Percentiles rank a stretch among this genome's conserved stretches.
Evolutionary conservation across 2,329 filamentous ascomycete species (phyloP).

Genomic region (Cadophora gregata): DNA sequence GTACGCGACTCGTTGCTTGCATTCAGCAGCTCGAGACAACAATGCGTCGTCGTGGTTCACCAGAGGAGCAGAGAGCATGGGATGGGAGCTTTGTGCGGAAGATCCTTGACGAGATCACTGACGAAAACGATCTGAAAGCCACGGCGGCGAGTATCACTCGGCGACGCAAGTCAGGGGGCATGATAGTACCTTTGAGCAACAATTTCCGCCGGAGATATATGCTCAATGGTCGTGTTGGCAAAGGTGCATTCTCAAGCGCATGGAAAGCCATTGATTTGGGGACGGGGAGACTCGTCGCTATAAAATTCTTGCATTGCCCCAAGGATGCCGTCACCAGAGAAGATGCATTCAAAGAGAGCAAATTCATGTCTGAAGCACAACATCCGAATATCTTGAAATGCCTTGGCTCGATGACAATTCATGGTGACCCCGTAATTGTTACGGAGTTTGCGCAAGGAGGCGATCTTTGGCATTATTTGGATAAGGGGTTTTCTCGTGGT

Average conservation of each 20-base stretch:
- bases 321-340: neutral
- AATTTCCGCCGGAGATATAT: neutral
- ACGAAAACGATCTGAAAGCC: neutral
- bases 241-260: neutral
- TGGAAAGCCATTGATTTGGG: neutral
- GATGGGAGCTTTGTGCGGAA: neutral
- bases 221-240: neutral
- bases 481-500: neutral
- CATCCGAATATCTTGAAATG: slow-evolving; percentile 1
- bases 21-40: neutral
- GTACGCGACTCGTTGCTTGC: neutral
- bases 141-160: neutral
- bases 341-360: neutral
- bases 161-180: neutral
- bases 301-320: neutral
- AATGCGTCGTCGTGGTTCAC: neutral
- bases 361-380: neutral
- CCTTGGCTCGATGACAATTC: neutral
- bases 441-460: neutral
- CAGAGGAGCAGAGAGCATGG: neutral
- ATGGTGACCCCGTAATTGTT: neutral
- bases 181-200: neutral
- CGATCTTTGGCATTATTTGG: neutral
- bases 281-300: neutral
- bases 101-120: neutral